Conservation (phyloP, 2,329 filamentous ascomycete species). For the Fusarium verticillioides region DNA sequence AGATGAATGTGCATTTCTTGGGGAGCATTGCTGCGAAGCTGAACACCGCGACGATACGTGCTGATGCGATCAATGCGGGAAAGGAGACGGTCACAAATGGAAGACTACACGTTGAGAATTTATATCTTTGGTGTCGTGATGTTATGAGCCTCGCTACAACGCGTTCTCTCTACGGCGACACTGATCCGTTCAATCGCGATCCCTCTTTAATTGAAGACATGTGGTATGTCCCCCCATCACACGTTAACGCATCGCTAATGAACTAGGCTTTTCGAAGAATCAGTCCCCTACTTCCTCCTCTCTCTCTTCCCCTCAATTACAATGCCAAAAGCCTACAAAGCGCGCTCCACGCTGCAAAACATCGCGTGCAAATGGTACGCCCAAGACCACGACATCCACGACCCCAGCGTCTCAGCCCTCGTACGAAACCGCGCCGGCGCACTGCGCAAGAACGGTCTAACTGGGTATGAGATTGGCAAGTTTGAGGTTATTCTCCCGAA, state of each 20-base stretch:
- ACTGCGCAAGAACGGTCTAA: conserved; percentile 46
- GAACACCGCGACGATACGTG: not conserved
- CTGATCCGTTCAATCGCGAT: conserved; percentile 53
- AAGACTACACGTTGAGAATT: conserved; percentile 46
- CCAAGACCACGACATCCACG: conserved; percentile 40
- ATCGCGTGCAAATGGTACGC: conserved; percentile 48
- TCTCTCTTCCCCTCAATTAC: conserved; percentile 47
- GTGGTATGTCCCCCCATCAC: conserved; percentile 25
- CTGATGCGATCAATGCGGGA: conserved; percentile 11
- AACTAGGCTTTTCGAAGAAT: conserved; percentile 38
- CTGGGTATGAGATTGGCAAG: conserved; percentile 42
- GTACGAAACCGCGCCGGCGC: conserved; percentile 45
- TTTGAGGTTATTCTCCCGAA: conserved; percentile 47
- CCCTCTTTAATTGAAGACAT: conserved; percentile 27
- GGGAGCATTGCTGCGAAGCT: conserved; percentile 23
- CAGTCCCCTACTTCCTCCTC: conserved; percentile 44
- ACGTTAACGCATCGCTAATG: not conserved
- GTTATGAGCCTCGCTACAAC: conserved; percentile 53
- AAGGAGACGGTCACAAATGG: conserved; percentile 22
- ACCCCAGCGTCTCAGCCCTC: conserved; percentile 42
- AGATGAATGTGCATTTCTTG: conserved; percentile 39
- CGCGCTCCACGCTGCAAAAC: conserved; percentile 41
- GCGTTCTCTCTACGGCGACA: conserved; percentile 55
- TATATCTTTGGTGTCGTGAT: conserved; percentile 54
- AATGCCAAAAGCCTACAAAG: conserved; percentile 46